Percentiles rank a stretch among this genome's conserved stretches.
Conservation (phyloP, 2,329 filamentous ascomycete genomes). For the Scytalidium sp. region DNA sequence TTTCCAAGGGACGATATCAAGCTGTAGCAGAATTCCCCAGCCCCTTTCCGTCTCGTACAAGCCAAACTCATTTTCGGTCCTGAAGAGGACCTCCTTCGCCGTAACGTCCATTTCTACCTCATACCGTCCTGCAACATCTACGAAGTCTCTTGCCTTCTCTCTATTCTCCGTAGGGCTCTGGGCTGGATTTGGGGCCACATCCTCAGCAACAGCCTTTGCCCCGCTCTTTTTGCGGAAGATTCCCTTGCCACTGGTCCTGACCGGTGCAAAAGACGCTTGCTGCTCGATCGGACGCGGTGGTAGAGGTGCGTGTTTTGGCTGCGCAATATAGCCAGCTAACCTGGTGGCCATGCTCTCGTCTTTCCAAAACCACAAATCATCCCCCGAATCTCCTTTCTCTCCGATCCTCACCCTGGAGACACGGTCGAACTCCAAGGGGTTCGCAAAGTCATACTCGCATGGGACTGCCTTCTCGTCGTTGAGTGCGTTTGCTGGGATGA, state of each 20-base stretch:
- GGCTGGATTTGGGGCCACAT: not conserved
- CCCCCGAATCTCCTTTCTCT: conserved; percentile 4
- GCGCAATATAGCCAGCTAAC: conserved; percentile 12
- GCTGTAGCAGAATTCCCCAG: conserved; percentile 22
- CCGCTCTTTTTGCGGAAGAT: not conserved
- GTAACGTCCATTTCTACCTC: conserved; percentile 19
- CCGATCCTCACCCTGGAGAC: conserved; percentile 18
- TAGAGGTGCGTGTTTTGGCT: not conserved
- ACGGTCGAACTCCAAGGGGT: conserved; percentile 15
- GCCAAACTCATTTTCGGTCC: conserved; percentile 69
- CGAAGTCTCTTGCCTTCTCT: too few relatives aligned
- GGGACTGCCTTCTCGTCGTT: conserved; percentile 18
- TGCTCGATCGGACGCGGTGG: not conserved
- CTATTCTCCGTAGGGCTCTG: too few relatives aligned
- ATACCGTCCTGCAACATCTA: conserved; percentile 9
- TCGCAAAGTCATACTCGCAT: conserved; percentile 18
- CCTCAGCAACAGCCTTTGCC: not conserved
- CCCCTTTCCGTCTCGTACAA: conserved; percentile 39
- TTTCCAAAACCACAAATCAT: conserved; percentile 13
- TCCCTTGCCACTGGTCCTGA: not conserved
- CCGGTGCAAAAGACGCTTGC: not conserved
- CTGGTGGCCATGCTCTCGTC: conserved; percentile 22
- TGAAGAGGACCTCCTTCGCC: conserved; percentile 48
- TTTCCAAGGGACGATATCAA: conserved; percentile 10
- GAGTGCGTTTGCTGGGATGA: conserved; percentile 20